Evolutionary conservation across 2,329 filamentous ascomycete genomes (phyloP), one percentile per base, ranked within the genome.

Genomic region (Mariannaea sp.): DNA sequence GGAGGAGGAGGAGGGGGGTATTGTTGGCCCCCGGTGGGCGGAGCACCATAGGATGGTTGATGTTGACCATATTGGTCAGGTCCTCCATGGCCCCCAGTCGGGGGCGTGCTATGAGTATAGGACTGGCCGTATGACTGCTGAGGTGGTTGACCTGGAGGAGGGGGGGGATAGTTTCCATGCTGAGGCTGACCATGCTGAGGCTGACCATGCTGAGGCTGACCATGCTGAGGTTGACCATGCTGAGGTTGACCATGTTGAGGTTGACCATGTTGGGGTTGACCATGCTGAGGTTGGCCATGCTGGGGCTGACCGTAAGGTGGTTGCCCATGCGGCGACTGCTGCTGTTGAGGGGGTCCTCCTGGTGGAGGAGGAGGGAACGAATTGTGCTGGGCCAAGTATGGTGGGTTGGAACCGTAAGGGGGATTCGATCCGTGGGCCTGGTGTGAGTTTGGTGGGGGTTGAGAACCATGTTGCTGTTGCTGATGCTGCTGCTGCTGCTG

Each of bases 1-100:
- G 59, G 33, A 30, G 65, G 62, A 16, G 65, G 63, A 39, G n/a
- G n/a, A n/a, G 66, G 65, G 16, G 64, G 61, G 16, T 58, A 65
- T 27, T 65, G 59, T 48, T 64, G 64, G 8, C 57, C 48, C 5
- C 54, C 36, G 29, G 58, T 33, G 4, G 65, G 60, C 8, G 63
- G 60, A 14, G 56, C 62, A 44, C 58, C 64, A 36, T 59, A 66
- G 14, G 53, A 45, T 19, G 59, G 59, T 3, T 57, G 49, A 16
- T 64, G 64, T 42, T 67, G 62, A 17, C 47, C 49, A 49, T 65
- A 62, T 35, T 66, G 61, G 13, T 63, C 55, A 42, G 56, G 62
- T 14, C 58, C 59, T 24, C 59, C 63, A 6, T 62, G 62, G 17
- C 59, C 50, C 19, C 62, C 49, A 9, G 60, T 43, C 35, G 44